Base-by-base conservation (phyloP, 2,329 filamentous ascomycete genomes). In the Orbilia ellipsospora region DNA sequence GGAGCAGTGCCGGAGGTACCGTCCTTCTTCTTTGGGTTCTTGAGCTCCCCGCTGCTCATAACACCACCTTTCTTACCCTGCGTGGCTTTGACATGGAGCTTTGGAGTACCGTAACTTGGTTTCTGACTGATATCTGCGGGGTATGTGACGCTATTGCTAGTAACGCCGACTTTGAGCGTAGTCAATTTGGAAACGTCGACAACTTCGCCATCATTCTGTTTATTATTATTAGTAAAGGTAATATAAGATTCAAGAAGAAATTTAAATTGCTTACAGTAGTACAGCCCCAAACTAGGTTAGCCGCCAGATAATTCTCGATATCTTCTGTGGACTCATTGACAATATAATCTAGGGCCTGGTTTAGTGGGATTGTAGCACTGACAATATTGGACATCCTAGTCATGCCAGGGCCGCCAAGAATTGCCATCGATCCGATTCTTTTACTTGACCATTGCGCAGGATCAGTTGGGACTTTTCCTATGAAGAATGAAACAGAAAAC, bases 151-250 rank as follows among this genome's bases (percentile, higher is more conserved):
- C 40, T 18, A 42, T 70, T 70, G 28, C 56, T 61, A 0, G 66
- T 70, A 20, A 70, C 66, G 36, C 66, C 66, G 40, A 70, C 66
- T 28, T 70, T 62, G 18, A 70, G 57, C 4, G 57, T 70, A 15
- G 44, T 26, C 5, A 70, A 36, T 20, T 13, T 44, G 0, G 23
- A 20, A 16, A 70, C 26, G 51, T 70, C 57, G 13, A 70, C 44
- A 26, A 42, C n/a, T n/a, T n/a, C 23, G 2, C 42, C 15, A 16
- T 36, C 48, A 13, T 51, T 8, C 66, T 70, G 23, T 50, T 44
- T 18, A 12, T 31, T 50, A n/a, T 10, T 10, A 16, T 28, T 55
- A 28, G 51, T 6, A 28, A 8, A 23, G 48, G 2, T 13, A 13
- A 2, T 7, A 31, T 45, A 5, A 5, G 4, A 45, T 45, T 45